These are phyloP conservation scores for Heritiera littoralis DNA, from an alignment of 345 rosid species.

Conservation along the genomic window DNA sequence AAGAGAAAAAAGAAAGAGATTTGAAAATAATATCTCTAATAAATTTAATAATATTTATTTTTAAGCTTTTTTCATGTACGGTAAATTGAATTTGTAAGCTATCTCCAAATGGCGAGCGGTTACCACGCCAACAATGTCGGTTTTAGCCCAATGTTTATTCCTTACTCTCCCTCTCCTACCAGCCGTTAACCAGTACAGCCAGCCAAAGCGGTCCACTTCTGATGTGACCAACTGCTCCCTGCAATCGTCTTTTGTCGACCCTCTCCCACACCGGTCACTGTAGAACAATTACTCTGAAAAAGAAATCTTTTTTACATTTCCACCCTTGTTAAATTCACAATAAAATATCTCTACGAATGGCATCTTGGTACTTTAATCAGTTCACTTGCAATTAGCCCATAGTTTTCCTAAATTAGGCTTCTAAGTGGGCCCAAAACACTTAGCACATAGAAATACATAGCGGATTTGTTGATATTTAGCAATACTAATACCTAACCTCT, in stretches of 20 bases:
- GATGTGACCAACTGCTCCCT: constrained; percentile 42
- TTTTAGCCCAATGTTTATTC: neutral
- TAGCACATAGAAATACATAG: no score
- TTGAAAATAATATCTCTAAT: no score
- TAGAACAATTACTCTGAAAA: neutral
- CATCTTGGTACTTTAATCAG: neutral
- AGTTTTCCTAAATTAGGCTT: neutral
- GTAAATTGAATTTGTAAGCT: no score
- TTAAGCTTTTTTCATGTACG: no score
- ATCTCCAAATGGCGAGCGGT: neutral
- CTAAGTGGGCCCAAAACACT: no score
- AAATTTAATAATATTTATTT: no score
- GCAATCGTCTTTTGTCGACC: constrained; percentile 1
- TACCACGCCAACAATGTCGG: neutral
- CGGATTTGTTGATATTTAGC: no score
- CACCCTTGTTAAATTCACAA: neutral
- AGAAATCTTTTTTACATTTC: no score
- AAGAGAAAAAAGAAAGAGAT: no score
- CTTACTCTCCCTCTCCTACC: neutral
- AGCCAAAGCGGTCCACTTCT: constrained; percentile 33
- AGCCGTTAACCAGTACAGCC: constrained; percentile 11
- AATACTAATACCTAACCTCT: no score
- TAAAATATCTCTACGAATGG: no score
- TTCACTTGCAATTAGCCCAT: neutral
- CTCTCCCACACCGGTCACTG: neutral